Evolutionary conservation across 495 filamentous ascomycete species (phyloP), one percentile per base, ranked within the genome.

Genomic region (Aspergillus bertholletiae): DNA sequence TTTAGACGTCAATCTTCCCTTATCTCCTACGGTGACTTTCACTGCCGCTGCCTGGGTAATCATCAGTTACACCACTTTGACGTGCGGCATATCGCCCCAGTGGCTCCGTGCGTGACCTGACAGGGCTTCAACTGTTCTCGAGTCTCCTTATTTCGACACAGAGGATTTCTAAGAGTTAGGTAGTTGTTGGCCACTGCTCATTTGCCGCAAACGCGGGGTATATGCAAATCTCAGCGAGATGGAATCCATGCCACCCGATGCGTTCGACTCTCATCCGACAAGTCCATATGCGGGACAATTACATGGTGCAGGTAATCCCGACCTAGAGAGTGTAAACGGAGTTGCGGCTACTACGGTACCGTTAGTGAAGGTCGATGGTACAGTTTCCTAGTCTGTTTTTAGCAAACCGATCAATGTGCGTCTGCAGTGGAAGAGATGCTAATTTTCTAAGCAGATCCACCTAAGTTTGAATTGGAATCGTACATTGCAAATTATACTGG

Each of bases 401-500:
- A 20, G 45, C 7, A 18, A 30, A 8, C 15, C 27, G n/a, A 27
- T 41, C 41, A 50, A 50, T 53, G 56, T 18, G 30, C 41, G 52
- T 55, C 15, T 55, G 43, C 34, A 40, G 7, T 58, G 49, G 21
- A 30, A 23, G 23, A 32, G 26, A 21, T 53, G 23, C 49, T 56
- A n/a, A 45, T 41, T n/a, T 12, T 13, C 18, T 51, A 28, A n/a
- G 44, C 56, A 92, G 91, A 92, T 44, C 65, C 83, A 11, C 94
- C 94, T 0, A 96, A 96, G 62, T 87, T 97, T 53, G 94, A 98
- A 64, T 82, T 98, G 5, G 94, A 97, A 30, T 83, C 87, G 22
- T 97, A 97, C 68, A 89, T 96, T 37, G 78, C 87, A 28, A 96
- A 96, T 60, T 98, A 98, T 68, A 82, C 77, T 66, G 93, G 93